Percentiles rank a stretch among this genome's conserved stretches.
These are phyloP conservation scores for Neonectria neomacrospora DNA, from an alignment of 2,329 filamentous ascomycete genomes.

Conservation along the genomic window DNA sequence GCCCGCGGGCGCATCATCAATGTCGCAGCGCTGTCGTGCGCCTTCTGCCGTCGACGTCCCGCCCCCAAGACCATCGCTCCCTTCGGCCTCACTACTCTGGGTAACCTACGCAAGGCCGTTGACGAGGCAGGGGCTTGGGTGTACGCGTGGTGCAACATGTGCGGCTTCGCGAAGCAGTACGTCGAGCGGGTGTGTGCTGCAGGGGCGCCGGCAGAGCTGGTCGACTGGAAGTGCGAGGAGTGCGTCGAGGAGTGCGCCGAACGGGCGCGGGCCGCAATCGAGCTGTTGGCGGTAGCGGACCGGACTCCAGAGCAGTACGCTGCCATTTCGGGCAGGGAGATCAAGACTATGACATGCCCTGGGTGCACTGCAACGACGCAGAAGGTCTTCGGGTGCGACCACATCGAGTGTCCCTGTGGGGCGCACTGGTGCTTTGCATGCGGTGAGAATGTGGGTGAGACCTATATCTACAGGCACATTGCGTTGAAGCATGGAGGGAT, in stretches of 20 bases:
- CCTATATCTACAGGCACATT: constrained; percentile 54
- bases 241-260: constrained; percentile 42
- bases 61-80: constrained; percentile 50
- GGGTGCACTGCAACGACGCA: constrained; percentile 51
- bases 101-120: constrained; percentile 52
- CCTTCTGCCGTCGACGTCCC: constrained; percentile 61
- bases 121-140: constrained; percentile 56
- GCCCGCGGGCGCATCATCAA: constrained; percentile 57
- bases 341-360: constrained; percentile 48
- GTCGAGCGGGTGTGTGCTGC: constrained; percentile 57
- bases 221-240: constrained; percentile 55
- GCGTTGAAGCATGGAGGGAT: constrained; percentile 46
- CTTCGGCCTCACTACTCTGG: constrained; percentile 53
- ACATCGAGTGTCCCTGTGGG: constrained; percentile 52
- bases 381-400: constrained; percentile 52
- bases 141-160: constrained; percentile 60
- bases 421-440: constrained; percentile 56
- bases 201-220: constrained; percentile 51
- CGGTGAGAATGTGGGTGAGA: constrained; percentile 42
- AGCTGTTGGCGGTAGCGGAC: neutral
- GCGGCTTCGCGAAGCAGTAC: constrained; percentile 54
- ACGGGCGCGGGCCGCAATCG: neutral
- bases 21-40: constrained; percentile 59
- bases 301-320: neutral
- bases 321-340: neutral